Conservation (phyloP, 106 monocot genomes). For the Ottelia alismoides region DNA sequence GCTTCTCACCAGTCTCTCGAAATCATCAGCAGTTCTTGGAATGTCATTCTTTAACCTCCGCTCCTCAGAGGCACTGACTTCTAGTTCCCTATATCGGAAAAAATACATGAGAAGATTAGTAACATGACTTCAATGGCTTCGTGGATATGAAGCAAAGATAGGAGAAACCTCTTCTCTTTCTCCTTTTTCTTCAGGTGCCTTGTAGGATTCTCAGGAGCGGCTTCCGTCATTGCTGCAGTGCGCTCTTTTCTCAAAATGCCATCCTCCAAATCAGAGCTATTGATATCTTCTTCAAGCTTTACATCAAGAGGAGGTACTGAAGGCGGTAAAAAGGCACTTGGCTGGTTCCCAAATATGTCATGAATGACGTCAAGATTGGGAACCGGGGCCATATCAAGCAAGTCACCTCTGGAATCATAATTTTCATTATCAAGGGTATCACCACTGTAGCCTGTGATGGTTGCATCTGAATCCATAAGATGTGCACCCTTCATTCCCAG, state of each 20-base stretch:
- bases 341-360: conserved; percentile 3
- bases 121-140: no score
- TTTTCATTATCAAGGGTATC: neutral
- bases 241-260: neutral
- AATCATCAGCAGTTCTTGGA: conserved; percentile 76
- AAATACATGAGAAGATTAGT: no score
- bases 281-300: conserved; percentile 66
- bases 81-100: conserved; percentile 48
- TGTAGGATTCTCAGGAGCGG: conserved; percentile 9
- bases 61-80: conserved; percentile 65
- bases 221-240: neutral
- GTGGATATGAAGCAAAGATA: no score
- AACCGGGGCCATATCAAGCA: neutral
- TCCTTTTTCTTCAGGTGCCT: conserved; percentile 53
- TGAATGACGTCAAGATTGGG: neutral
- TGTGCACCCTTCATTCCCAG: conserved; percentile 71
- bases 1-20: conserved; percentile 75
- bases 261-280: conserved; percentile 14
- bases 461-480: neutral
- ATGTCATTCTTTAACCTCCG: conserved; percentile 40
- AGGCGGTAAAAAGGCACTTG: conserved; percentile 16
- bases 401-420: neutral
- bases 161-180: conserved; percentile 58
- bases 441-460: neutral
- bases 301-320: conserved; percentile 73